Evolutionary conservation across 2,329 filamentous ascomycete species (phyloP).

Genomic region (Cylindrodendrum hubeiense): DNA sequence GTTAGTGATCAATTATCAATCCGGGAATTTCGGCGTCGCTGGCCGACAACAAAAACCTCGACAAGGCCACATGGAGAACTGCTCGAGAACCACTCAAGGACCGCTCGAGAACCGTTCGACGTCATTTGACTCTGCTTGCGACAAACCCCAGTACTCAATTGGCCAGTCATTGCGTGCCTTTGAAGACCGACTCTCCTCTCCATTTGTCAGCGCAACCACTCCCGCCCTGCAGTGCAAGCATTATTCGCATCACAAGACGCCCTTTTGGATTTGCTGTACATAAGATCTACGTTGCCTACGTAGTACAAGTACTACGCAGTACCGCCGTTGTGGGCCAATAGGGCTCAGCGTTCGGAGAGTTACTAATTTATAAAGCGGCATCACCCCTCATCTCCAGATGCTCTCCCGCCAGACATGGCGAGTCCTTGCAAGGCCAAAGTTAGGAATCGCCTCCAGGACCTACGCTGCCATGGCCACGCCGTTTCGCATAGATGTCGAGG

Average conservation of each 20-base stretch:
- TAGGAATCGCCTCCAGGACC: background rate
- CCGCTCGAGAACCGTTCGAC: background rate
- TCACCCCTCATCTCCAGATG: slow-evolving; percentile 29
- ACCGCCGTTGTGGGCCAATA: background rate
- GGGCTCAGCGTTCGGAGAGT: background rate
- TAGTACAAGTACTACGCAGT: background rate
- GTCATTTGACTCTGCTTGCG: background rate
- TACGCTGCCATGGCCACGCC: slow-evolving; percentile 58
- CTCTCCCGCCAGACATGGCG: slow-evolving; percentile 21
- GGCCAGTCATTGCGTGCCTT: background rate
- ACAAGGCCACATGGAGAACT: background rate
- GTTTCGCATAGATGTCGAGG: slow-evolving; percentile 60
- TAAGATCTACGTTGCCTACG: background rate
- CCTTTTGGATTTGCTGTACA: background rate
- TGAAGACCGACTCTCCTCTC: background rate
- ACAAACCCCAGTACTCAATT: background rate
- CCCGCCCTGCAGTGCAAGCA: background rate
- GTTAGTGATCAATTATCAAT: background rate
- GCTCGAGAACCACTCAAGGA: too few relatives aligned
- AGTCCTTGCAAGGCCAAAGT: slow-evolving; percentile 27
- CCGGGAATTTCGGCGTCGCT: background rate
- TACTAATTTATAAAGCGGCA: background rate
- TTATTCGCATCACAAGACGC: background rate
- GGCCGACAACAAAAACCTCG: background rate
- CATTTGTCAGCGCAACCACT: slow-evolving; percentile 1